Evolutionary conservation across 2,329 filamentous ascomycete species (phyloP).

Genomic region (Didymellaceae sp.): DNA sequence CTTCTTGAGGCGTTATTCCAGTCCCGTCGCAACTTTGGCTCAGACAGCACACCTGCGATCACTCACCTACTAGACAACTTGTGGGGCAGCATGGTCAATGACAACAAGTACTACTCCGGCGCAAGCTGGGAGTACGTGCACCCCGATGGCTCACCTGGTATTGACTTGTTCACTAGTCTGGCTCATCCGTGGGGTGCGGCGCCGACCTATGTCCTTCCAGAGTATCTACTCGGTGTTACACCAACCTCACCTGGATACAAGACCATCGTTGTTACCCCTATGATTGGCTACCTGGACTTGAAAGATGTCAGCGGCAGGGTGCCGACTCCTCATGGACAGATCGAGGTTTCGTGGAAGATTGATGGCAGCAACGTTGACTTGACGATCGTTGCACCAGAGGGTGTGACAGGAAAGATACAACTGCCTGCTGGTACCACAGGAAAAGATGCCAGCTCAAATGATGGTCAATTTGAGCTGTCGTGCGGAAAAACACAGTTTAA

Average conservation of each 20-base stretch:
- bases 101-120: slow-evolving; percentile 47
- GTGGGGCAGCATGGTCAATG: slow-evolving; percentile 53
- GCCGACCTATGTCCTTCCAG: slow-evolving; percentile 52
- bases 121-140: slow-evolving; percentile 57
- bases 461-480: not conserved
- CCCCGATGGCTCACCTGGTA: slow-evolving; percentile 48
- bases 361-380: not conserved
- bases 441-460: not conserved
- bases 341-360: slow-evolving; percentile 4
- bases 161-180: slow-evolving; percentile 53
- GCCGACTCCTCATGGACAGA: not conserved
- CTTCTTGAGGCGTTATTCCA: slow-evolving; percentile 49
- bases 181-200: slow-evolving; percentile 56
- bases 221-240: slow-evolving; percentile 26
- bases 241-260: slow-evolving; percentile 19
- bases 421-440: not conserved
- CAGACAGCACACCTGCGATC: slow-evolving; percentile 15
- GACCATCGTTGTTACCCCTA: slow-evolving; percentile 1
- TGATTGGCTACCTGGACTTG: slow-evolving; percentile 1
- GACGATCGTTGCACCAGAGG: not conserved
- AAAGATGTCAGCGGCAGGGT: slow-evolving; percentile 1
- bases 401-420: not conserved
- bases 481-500: slow-evolving; percentile 1
- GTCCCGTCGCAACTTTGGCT: slow-evolving; percentile 25
- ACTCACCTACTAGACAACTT: slow-evolving; percentile 47